These are phyloP conservation scores for Penicillium manginii DNA, from an alignment of 495 filamentous ascomycete species.

Conservation along the genomic window DNA sequence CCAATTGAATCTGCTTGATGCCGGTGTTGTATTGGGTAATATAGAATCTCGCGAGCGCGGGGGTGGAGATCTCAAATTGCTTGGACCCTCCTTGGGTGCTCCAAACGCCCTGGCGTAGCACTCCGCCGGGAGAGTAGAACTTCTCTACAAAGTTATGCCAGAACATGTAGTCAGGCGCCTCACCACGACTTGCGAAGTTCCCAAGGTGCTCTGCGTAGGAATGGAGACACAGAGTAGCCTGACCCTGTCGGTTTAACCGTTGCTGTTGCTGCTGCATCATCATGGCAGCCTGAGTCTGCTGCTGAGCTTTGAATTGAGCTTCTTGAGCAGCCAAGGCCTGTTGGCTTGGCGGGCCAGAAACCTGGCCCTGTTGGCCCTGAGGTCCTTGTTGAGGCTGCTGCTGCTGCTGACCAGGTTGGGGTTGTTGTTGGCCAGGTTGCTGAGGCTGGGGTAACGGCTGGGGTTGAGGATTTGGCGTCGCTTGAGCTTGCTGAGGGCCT, in stretches of 20 bases:
- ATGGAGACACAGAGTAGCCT: slow-evolving; percentile 65
- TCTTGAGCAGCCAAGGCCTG: slow-evolving; percentile 46
- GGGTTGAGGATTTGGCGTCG: slow-evolving; percentile 46
- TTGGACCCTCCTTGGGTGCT: slow-evolving; percentile 58
- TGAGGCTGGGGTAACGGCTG: slow-evolving; percentile 53
- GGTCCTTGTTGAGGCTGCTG: slow-evolving; percentile 48
- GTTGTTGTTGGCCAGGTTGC: slow-evolving; percentile 45
- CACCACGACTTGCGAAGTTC: slow-evolving; percentile 51
- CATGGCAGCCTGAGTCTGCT: slow-evolving; percentile 46
- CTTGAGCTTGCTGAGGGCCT: slow-evolving; percentile 50
- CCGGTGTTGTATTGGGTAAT: slow-evolving; percentile 82
- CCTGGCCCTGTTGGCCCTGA: slow-evolving; percentile 45
- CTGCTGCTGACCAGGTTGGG: slow-evolving; percentile 13
- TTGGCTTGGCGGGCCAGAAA: slow-evolving; percentile 44
- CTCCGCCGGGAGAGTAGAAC: slow-evolving; percentile 74
- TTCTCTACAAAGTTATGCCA: slow-evolving; percentile 77
- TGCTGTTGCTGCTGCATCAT: slow-evolving; percentile 57
- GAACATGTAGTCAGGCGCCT: slow-evolving; percentile 63
- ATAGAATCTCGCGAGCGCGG: slow-evolving; percentile 79
- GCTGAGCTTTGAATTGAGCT: slow-evolving; percentile 47
- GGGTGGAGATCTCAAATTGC: slow-evolving; percentile 75
- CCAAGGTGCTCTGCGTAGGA: slow-evolving; percentile 61
- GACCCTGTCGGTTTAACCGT: slow-evolving; percentile 49
- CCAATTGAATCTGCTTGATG: slow-evolving; percentile 76
- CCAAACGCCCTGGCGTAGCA: slow-evolving; percentile 67